Evolutionary conservation across 225 moss, liverwort and hornwort species (phyloP), one percentile per base, ranked within the genome.

Genomic region (Anthoceros angustus): DNA sequence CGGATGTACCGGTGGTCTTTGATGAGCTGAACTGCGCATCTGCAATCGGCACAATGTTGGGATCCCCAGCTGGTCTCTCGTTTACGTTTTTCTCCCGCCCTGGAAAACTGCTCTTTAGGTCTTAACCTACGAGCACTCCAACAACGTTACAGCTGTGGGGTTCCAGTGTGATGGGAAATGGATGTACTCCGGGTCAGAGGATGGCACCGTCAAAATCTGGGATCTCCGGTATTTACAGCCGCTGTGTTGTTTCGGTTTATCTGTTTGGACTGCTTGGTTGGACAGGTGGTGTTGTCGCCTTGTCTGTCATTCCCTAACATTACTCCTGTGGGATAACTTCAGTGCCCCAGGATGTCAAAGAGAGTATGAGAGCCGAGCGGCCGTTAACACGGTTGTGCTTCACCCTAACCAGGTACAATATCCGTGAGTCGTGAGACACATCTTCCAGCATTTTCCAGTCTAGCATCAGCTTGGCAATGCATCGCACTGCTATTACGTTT

Each of bases 171-270:
- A 95, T 78, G 95, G 86, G 12, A 90, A 91, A 72, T 95, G 95
- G 95, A 95, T 95, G 95, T 95, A 91, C 63, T 95, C 95, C 25
- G 95, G 95, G 42, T 95, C 95, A 14, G 95, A 95, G 64, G 95
- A 95, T 62, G 95, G 91, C 21, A 95, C 90, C 9, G 95, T 95
- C 48, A 95, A 95, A 78, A 91, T 95, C 63, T 95, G 95, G 95
- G 95, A 95, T 82, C 85, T 95, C 62, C 81, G 85, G 85, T 84
- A 71, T 0, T n/a, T 15, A 6, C 16, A 55, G 55, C 14, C 8
- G n/a, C 55, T 3, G 5, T 55, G 55, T 55, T 8, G 23, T 18
- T 18, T 18, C 8, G n/a, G 23, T 18, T 55, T 4, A 18, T 18
- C n/a, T 18, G 7, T 18, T 7, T 55, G 55, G 0, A 55, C 14